These are phyloP conservation scores for Cordyceps farinosa DNA, from an alignment of 2,329 filamentous ascomycete genomes.

Conservation along the genomic window DNA sequence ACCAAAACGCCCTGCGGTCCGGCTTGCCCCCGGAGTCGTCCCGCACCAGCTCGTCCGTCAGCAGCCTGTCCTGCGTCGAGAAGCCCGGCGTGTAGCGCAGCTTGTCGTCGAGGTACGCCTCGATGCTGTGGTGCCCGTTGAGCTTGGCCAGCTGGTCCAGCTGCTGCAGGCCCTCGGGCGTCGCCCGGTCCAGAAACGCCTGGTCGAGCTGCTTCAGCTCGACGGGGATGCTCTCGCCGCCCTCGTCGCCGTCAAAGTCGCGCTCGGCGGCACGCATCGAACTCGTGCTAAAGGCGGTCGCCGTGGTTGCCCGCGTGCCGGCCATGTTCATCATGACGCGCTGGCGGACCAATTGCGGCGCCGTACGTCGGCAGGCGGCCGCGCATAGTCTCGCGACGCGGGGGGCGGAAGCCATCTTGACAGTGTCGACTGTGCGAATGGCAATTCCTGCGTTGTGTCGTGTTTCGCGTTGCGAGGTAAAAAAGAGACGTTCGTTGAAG, in stretches of 20 bases:
- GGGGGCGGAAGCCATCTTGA: constrained; percentile 39
- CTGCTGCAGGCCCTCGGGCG: constrained; percentile 31
- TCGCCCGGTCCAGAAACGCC: constrained; percentile 28
- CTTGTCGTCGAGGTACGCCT: constrained; percentile 30
- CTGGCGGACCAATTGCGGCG: constrained; percentile 14
- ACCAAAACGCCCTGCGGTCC: constrained; percentile 45
- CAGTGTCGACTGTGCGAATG: constrained; percentile 1
- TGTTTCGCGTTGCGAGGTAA: constrained; percentile 22
- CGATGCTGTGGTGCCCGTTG: constrained; percentile 32
- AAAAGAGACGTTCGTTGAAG: constrained; percentile 20
- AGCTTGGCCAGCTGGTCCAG: constrained; percentile 35
- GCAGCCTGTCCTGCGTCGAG: constrained; percentile 30
- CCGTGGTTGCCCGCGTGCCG: background rate
- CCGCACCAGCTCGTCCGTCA: constrained; percentile 31
- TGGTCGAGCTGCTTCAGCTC: constrained; percentile 32
- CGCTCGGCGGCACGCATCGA: constrained; percentile 22
- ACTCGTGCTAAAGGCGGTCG: constrained; percentile 27
- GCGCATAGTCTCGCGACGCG: constrained; percentile 36
- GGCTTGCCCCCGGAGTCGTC: constrained; percentile 32
- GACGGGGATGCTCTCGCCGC: constrained; percentile 25
- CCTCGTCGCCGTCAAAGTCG: constrained; percentile 22
- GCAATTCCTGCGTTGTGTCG: constrained; percentile 21
- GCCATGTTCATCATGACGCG: background rate
- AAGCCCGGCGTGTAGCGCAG: constrained; percentile 30
- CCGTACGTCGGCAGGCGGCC: constrained; percentile 31